A percentile compares a stretch with the other conserved stretches of the same genome.
phyloP scores from a whole-genome alignment of 129 eudicot genomes.

The Lactuca saligna region DNA sequence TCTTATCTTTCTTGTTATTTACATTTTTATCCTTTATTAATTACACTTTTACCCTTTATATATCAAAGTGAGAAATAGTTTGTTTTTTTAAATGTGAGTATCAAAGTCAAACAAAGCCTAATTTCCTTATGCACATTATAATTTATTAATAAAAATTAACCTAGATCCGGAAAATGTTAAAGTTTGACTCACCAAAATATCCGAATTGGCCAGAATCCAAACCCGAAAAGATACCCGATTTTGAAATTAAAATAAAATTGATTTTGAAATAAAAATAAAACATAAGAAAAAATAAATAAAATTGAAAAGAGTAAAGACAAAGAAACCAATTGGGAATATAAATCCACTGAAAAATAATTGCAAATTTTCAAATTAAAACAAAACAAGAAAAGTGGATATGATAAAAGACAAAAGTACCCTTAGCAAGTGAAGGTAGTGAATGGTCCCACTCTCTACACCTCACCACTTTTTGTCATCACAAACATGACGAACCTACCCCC shows the following conservation, averaged over 20 bases:
- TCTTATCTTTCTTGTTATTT: neutral
- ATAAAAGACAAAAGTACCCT: conserved; percentile 18
- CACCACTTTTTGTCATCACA: conserved; percentile 4
- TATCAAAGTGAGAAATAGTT: neutral
- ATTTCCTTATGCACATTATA: too few species aligned
- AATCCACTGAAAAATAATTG: neutral
- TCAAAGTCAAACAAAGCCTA: conserved; percentile 29
- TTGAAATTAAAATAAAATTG: neutral
- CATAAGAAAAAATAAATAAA: neutral
- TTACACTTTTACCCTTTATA: conserved; percentile 21
- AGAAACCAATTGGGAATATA: conserved; percentile 6
- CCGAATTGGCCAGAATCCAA: neutral
- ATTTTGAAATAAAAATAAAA: neutral
- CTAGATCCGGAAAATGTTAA: conserved; percentile 4
- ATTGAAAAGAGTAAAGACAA: neutral
- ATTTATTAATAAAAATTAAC: neutral
- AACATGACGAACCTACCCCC: conserved; percentile 22
- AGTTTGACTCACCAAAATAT: neutral
- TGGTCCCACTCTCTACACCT: conserved; percentile 15
- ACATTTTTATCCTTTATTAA: conserved; percentile 15
- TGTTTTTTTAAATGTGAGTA: neutral
- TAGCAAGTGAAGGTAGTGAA: neutral
- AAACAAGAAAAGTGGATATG: neutral
- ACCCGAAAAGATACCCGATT: neutral
- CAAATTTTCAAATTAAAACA: neutral